Evolutionary conservation across 768 basidiomycete species (phyloP).

Genomic region (Amanita phalloides): DNA sequence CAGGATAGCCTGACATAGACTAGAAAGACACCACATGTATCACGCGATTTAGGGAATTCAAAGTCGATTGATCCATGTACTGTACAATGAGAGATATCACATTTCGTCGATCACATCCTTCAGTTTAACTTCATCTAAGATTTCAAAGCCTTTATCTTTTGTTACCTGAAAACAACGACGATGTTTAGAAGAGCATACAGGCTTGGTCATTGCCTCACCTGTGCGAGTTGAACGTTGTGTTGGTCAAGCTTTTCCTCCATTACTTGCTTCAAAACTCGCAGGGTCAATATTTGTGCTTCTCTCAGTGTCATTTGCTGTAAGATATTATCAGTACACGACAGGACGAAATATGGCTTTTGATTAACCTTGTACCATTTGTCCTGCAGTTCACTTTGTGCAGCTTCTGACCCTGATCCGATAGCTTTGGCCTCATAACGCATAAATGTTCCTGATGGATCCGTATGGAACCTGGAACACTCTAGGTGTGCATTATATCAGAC

Average conservation of each 20-base stretch:
- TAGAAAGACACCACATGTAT: constrained; percentile 9
- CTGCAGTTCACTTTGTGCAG: constrained; percentile 93
- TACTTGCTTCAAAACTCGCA: constrained; percentile 93
- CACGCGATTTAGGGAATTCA: background rate
- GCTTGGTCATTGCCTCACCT: constrained; percentile 34
- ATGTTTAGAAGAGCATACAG: background rate
- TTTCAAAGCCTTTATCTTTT: constrained; percentile 72
- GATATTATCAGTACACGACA: background rate
- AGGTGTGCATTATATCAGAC: background rate
- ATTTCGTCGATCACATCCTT: constrained; percentile 81
- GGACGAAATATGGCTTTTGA: background rate
- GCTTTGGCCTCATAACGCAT: constrained; percentile 97
- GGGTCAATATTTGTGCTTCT: constrained; percentile 79
- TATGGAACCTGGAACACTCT: constrained; percentile 64
- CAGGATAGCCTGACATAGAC: constrained; percentile 12
- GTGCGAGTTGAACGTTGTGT: constrained; percentile 95
- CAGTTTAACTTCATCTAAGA: constrained; percentile 69
- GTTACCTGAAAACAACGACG: constrained; percentile 39
- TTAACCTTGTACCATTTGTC: constrained; percentile 92
- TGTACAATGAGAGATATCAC: constrained; percentile 28
- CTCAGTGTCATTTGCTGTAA: constrained; percentile 79
- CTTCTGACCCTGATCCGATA: constrained; percentile 96
- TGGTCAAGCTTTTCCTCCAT: constrained; percentile 99
- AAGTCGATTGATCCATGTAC: background rate
- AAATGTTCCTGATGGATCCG: constrained; percentile 97